Evolutionary conservation across 441 rosid species (phyloP).

Genomic region (Syzygium malaccense): DNA sequence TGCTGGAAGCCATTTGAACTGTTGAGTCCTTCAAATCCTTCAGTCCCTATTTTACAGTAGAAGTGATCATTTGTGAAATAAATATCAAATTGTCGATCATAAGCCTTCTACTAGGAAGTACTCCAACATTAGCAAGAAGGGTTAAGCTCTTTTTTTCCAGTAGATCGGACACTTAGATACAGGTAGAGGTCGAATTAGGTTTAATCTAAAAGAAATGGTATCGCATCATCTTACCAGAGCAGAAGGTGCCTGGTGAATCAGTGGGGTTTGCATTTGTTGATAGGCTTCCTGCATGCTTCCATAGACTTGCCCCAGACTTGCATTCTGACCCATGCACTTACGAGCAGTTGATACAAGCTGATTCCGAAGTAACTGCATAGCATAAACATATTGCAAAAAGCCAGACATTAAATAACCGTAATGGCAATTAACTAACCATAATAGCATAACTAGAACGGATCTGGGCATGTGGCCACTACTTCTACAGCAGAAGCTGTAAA

Average conservation of each 20-base stretch:
- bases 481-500: neutral
- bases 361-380: conserved; percentile 43
- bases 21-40: conserved; percentile 46
- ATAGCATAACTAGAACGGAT: neutral
- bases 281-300: conserved; percentile 68
- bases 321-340: conserved; percentile 35
- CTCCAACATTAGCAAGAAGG: neutral
- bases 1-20: conserved; percentile 37
- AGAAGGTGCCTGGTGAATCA: conserved; percentile 41
- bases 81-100: neutral
- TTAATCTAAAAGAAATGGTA: neutral
- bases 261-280: conserved; percentile 54
- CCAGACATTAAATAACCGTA: neutral
- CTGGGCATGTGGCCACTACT: neutral
- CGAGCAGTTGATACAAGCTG: conserved; percentile 46
- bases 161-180: neutral
- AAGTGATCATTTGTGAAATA: neutral
- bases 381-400: neutral
- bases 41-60: conserved; percentile 26
- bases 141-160: neutral
- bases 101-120: neutral
- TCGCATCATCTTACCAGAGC: conserved; percentile 25
- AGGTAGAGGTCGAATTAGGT: neutral
- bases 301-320: conserved; percentile 45
- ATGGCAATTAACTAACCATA: neutral